Base-by-base conservation (phyloP, 2,329 filamentous ascomycete genomes). In the Thelonectria blattea region DNA sequence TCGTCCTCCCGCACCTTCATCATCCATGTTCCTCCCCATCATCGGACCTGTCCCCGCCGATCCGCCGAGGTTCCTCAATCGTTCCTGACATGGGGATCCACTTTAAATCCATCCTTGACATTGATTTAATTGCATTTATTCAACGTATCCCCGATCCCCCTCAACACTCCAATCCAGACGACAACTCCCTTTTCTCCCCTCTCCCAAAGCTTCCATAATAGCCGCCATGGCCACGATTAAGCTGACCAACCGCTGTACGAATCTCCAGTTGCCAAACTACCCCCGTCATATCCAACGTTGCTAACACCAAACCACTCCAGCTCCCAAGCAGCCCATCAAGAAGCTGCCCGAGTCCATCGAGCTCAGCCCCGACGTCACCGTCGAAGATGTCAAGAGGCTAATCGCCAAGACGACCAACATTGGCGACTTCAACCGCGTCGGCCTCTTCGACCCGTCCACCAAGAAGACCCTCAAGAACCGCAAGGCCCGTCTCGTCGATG, bases 381-480 rank as follows among this genome's bases (percentile, higher is more conserved):
- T 89, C 59, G 85, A 89, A 68, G 82, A 86, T 71, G 79, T 85
- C 65, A 88, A 89, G 79, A 75, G 76, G 42, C 68, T 77, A 42
- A 76, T 89, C 56, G 85, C 87, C 37, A 79, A 80, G 65, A 74
- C 79, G 64, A 75, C 80, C 15, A 79, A 79, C 47, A 78, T 87
- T 49, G 73, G 75, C 60, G 86, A 89, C 74, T 80, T 79, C 72
- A 87, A 89, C 75, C 85, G 86, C 58, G 79, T 89, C 62, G 87
- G 87, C 30, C 77, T 89, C 58, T 88, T 83, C 70, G 84, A 88
- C 65, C 83, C 87, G 0, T 74, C 79, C 41, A 85, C 83, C 62
- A 86, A 83, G 75, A 87, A 86, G 81, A 86, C 83, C 18, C 73
- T 89, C 67, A 88, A 88, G 76, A 81, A 89, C 75, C 83, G 85